Conservation (phyloP, 176 grass and related monocot genomes). For the Aegilops longissima region DNA sequence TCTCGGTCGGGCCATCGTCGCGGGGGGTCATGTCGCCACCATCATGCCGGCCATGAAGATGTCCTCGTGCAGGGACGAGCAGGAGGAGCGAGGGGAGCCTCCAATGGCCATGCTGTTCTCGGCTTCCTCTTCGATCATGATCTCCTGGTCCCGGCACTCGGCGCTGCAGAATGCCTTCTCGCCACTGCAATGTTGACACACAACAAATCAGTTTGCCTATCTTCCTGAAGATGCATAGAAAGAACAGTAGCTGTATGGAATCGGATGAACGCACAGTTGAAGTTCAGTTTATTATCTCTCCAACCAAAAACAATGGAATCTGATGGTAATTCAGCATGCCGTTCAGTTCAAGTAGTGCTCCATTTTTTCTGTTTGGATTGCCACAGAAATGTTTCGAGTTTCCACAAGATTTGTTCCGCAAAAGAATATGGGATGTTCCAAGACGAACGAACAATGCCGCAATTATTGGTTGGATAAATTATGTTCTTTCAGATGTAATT, state of each 20-base stretch:
- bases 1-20: neutral
- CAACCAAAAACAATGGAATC: neutral
- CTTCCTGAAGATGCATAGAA: conserved; percentile 2
- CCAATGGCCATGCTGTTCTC: conserved; percentile 34
- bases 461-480: neutral
- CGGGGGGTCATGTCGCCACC: conserved; percentile 49
- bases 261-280: neutral
- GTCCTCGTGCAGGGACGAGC: conserved; percentile 61
- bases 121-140: conserved; percentile 63
- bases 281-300: neutral
- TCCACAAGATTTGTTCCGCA: neutral
- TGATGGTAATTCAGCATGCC: neutral
- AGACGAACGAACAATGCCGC: neutral
- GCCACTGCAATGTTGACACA: conserved; percentile 42
- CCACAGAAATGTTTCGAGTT: neutral
- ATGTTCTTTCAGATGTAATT: neutral
- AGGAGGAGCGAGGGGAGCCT: conserved; percentile 37
- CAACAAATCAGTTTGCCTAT: neutral
- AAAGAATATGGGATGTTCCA: neutral
- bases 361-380: neutral
- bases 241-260: neutral
- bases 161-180: conserved; percentile 89
- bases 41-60: conserved; percentile 83
- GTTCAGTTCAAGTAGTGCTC: neutral
- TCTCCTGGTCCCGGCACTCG: conserved; percentile 74